These are phyloP conservation scores for Bisporella sp. DNA, from an alignment of 2,329 filamentous ascomycete species.

Conservation along the genomic window DNA sequence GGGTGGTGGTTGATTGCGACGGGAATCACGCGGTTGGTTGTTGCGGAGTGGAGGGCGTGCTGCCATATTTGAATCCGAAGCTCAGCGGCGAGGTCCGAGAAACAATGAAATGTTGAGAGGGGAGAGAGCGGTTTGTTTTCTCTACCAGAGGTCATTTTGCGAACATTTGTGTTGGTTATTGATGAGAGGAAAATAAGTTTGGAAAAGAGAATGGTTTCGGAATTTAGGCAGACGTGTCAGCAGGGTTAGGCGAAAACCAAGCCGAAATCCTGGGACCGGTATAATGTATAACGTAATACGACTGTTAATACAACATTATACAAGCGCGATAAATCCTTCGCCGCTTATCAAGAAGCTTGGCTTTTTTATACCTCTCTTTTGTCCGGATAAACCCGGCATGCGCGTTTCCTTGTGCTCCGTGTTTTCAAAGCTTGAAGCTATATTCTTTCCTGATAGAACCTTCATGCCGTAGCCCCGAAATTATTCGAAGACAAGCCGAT, in stretches of 20 bases:
- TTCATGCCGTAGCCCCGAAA: no score
- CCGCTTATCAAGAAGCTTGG: no score
- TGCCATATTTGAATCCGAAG: conserved; percentile 8
- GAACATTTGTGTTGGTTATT: conserved; percentile 3
- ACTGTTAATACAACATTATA: neutral
- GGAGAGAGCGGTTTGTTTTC: conserved; percentile 4
- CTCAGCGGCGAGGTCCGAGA: conserved; percentile 4
- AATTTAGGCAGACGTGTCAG: conserved; percentile 6
- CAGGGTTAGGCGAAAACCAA: neutral
- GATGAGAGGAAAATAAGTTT: conserved; percentile 3
- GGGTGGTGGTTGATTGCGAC: conserved; percentile 7
- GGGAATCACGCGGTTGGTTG: conserved; percentile 5
- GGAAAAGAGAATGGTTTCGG: neutral
- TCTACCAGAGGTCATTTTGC: conserved; percentile 6
- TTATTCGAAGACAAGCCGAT: no score
- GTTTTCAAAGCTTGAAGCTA: no score
- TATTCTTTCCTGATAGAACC: no score
- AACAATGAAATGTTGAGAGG: conserved; percentile 6
- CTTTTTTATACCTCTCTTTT: no score
- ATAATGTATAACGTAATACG: no score
- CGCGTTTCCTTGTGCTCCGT: no score
- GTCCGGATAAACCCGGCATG: no score
- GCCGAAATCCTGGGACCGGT: no score
- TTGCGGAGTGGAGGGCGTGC: conserved; percentile 7
- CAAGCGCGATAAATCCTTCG: no score